Evolutionary conservation across 192 early-diverging fungal genomes (phyloP).

Genomic region (Coemansia furcata): DNA sequence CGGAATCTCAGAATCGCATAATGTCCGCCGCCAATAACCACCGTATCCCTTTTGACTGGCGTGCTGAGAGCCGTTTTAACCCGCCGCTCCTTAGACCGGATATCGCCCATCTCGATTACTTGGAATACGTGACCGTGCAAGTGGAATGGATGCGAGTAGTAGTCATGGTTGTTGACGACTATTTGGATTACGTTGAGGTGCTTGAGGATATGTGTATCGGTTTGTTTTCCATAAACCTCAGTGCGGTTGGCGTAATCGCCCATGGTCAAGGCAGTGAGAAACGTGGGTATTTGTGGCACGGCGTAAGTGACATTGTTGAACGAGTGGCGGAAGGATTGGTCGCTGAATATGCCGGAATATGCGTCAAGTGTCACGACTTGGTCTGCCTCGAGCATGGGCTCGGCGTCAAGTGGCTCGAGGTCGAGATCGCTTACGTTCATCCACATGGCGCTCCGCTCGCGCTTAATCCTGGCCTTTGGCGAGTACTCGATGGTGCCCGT

Average conservation of each 20-base stretch:
- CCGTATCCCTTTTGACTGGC: slow-evolving; percentile 61
- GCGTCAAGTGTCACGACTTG: slow-evolving; percentile 51
- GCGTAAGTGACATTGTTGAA: slow-evolving; percentile 75
- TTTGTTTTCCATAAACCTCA: slow-evolving; percentile 61
- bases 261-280: slow-evolving; percentile 62
- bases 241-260: slow-evolving; percentile 51
- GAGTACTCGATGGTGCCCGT: slow-evolving; percentile 60
- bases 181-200: slow-evolving; percentile 67
- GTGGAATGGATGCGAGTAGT: slow-evolving; percentile 77
- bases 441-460: slow-evolving; percentile 18
- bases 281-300: slow-evolving; percentile 59
- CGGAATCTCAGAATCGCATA: slow-evolving; percentile 70
- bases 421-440: slow-evolving; percentile 55
- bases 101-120: slow-evolving; percentile 59
- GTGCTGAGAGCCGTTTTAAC: slow-evolving; percentile 15
- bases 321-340: slow-evolving; percentile 74
- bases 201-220: slow-evolving; percentile 61
- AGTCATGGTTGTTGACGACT: slow-evolving; percentile 70
- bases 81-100: slow-evolving; percentile 36
- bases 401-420: slow-evolving; percentile 54
- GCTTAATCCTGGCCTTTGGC: slow-evolving; percentile 4
- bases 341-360: slow-evolving; percentile 61
- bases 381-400: slow-evolving; percentile 46
- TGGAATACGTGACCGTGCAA: slow-evolving; percentile 87
- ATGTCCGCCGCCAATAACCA: slow-evolving; percentile 60